Evolutionary conservation across 306 rosid species (phyloP).

Genomic region (Cicer chorassanicum): DNA sequence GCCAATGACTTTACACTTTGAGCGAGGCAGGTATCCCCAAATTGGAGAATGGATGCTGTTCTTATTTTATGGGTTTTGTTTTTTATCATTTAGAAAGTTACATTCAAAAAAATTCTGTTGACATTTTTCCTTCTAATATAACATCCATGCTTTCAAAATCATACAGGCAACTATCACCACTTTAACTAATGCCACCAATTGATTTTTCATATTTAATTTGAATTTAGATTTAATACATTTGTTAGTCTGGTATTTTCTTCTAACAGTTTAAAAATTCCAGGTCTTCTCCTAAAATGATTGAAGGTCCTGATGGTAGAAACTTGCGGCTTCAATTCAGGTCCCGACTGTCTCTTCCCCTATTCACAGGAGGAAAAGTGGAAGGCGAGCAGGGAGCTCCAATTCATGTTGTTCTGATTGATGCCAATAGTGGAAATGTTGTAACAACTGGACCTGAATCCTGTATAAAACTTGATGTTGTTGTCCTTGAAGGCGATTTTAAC

Average conservation of each 20-base stretch:
- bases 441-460: slow-evolving; percentile 81
- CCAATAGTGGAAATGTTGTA: slow-evolving; percentile 57
- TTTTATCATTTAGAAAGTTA: slow-evolving; percentile 11
- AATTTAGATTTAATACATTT: slow-evolving; percentile 31
- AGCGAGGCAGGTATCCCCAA: slow-evolving; percentile 16
- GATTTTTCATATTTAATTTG: slow-evolving; percentile 12
- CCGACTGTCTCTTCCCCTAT: slow-evolving; percentile 89
- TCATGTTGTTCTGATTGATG: slow-evolving; percentile 85
- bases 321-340: slow-evolving; percentile 85
- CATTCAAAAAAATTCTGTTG: not conserved
- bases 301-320: slow-evolving; percentile 91
- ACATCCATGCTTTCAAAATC: slow-evolving; percentile 8
- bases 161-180: slow-evolving; percentile 18
- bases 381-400: slow-evolving; percentile 99
- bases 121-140: not conserved
- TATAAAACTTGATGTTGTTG: slow-evolving; percentile 84
- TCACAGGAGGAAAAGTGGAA: slow-evolving; percentile 99
- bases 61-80: slow-evolving; percentile 1
- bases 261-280: slow-evolving; percentile 57
- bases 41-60: slow-evolving; percentile 10
- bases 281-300: slow-evolving; percentile 94
- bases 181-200: slow-evolving; percentile 17
- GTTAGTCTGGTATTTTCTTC: slow-evolving; percentile 40
- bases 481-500: slow-evolving; percentile 98
- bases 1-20: slow-evolving; percentile 3